A percentile compares a stretch with the other conserved stretches of the same genome.
Conservation (phyloP, 768 basidiomycete species). For the Coprinopsis cinerea region DNA sequence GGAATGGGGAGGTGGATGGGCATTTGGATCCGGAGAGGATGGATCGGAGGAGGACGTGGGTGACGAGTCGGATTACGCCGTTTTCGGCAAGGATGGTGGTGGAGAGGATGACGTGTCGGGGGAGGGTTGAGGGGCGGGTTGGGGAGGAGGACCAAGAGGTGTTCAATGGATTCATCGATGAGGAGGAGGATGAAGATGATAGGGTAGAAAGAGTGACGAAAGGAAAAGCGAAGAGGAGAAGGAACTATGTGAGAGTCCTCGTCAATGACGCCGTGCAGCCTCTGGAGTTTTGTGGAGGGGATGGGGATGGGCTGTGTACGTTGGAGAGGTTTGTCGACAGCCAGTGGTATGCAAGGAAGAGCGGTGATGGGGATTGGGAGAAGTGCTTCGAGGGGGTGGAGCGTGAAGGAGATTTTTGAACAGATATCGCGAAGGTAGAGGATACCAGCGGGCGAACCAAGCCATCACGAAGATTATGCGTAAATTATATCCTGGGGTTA, state of each 20-base stretch:
- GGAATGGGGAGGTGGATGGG: neutral
- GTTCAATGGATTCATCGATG: no score
- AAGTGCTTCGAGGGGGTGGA: conserved; percentile 36
- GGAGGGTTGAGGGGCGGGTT: conserved; percentile 2
- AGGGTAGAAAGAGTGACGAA: neutral
- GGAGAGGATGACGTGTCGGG: conserved; percentile 55
- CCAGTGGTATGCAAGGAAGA: conserved; percentile 60
- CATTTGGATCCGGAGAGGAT: conserved; percentile 28
- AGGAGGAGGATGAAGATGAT: neutral
- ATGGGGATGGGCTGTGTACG: conserved; percentile 52
- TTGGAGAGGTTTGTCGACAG: conserved; percentile 63
- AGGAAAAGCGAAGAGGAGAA: conserved; percentile 1
- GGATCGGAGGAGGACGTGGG: conserved; percentile 41
- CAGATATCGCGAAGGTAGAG: no score
- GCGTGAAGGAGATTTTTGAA: neutral
- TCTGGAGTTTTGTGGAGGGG: conserved; percentile 52
- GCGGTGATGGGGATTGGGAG: conserved; percentile 70
- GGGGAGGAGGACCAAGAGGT: neutral
- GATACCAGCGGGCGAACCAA: no score
- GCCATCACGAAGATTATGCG: no score
- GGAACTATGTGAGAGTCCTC: conserved; percentile 59
- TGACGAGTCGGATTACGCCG: conserved; percentile 56
- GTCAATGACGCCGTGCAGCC: conserved; percentile 72
- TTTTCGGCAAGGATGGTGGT: conserved; percentile 72
- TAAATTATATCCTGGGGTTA: no score